Evolutionary conservation across 2,329 filamentous ascomycete genomes (phyloP), one percentile per base, ranked within the genome.

Genomic region (Sporothrix inflata): DNA sequence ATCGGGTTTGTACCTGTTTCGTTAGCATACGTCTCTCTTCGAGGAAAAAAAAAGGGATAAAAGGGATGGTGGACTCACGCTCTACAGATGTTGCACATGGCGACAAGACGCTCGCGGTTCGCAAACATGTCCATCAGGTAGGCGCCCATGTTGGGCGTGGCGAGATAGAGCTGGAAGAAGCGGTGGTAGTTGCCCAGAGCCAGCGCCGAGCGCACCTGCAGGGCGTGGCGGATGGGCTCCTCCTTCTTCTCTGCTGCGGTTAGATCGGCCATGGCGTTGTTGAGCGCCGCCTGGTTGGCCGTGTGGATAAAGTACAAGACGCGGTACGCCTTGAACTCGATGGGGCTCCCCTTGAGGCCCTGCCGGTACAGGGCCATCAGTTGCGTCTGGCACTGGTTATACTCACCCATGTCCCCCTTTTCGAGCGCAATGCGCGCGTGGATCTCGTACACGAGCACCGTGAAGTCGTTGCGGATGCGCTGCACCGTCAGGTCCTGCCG

Each of bases 81-180:
- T 93, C 89, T 97, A 88, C 94, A 97, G 77, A 99, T 96, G 81
- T 91, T 93, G 81, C 94, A 91, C 79, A 99, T 84, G 76, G 96
- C 96, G 79, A 92, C 91, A 76, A 99, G 89, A 78, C 96, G 93
- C 85, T 99, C 95, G 79, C 96, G 91, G 78, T 91, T 91, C 81
- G 98, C 92, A 85, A 99, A 98, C 93, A 97, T 98, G 85, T 99
- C 96, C 93, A 99, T 97, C 69, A 99, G 88, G 83, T 98, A 98
- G 77, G 92, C 94, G 74, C 96, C 95, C 94, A 99, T 97, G 79
- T 97, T 97, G 68, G 94, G 94, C 30, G 94, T 94, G 80, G 95
- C 91, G 76, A 97, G 89, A 82, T 98, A 99, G 60, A 99, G 89
- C 84, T 93, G 92, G 88, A 99, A 98, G 83, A 99, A 98, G 81